phyloP scores from a whole-genome alignment of 1,284 basidiomycete genomes.

The Trichosporon faecale region DNA sequence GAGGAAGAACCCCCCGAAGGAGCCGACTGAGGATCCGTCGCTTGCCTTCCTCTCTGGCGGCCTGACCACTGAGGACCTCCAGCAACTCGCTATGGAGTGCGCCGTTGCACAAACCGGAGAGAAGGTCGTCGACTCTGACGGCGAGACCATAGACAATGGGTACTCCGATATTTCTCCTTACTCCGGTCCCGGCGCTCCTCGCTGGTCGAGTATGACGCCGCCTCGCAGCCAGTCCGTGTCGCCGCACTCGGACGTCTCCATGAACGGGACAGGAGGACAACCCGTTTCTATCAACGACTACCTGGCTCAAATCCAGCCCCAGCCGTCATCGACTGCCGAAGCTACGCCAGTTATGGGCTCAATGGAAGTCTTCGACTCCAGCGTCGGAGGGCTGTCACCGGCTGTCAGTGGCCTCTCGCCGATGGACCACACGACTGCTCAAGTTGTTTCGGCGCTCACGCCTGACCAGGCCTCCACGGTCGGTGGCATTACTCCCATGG shows the following conservation, averaged over 20 bases:
- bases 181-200: background rate
- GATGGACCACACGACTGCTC: background rate
- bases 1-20: background rate
- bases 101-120: background rate
- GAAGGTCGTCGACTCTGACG: slow-evolving; percentile 44
- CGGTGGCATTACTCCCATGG: background rate
- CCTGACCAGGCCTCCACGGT: background rate
- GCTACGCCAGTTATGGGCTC: background rate
- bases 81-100: background rate
- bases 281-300: background rate
- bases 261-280: background rate
- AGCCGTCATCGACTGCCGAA: background rate
- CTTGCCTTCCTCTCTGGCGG: background rate
- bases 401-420: background rate
- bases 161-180: slow-evolving; percentile 23
- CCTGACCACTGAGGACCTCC: background rate
- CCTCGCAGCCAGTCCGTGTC: background rate
- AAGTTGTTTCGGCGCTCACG: background rate
- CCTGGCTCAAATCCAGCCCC: background rate
- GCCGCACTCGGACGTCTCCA: background rate
- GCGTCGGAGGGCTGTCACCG: background rate
- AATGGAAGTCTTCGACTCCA: background rate
- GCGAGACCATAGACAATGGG: slow-evolving; percentile 38
- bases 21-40: background rate
- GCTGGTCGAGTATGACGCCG: background rate